Evolutionary conservation across 1,139 yeast species (phyloP).

Genomic region (Lodderomyces pseudojiufengensis): DNA sequence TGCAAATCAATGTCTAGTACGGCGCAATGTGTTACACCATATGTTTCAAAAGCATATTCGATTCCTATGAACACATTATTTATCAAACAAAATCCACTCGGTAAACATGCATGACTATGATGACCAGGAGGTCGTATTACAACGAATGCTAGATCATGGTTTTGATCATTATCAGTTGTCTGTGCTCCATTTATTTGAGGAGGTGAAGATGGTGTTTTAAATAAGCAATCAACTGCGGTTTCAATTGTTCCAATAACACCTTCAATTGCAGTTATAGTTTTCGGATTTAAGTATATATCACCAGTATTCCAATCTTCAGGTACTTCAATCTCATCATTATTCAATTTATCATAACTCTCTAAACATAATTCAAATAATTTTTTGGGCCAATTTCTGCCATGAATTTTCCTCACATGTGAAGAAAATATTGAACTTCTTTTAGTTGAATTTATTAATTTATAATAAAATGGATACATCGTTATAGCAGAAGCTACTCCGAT

Average conservation of each 20-base stretch:
- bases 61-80: slow-evolving; percentile 82
- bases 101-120: slow-evolving; percentile 80
- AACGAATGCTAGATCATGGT: slow-evolving; percentile 60
- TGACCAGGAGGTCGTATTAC: slow-evolving; percentile 86
- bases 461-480: slow-evolving; percentile 63
- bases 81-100: slow-evolving; percentile 83
- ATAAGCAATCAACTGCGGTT: slow-evolving; percentile 62
- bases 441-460: slow-evolving; percentile 48
- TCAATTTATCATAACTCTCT: slow-evolving; percentile 54
- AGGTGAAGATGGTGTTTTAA: slow-evolving; percentile 17
- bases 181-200: slow-evolving; percentile 1
- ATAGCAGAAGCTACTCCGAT: slow-evolving; percentile 77
- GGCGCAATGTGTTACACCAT: slow-evolving; percentile 76
- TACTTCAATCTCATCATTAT: slow-evolving; percentile 61
- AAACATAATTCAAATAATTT: slow-evolving; percentile 57
- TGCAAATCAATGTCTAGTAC: slow-evolving; percentile 82
- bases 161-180: slow-evolving; percentile 17
- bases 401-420: slow-evolving; percentile 68
- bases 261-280: slow-evolving; percentile 67
- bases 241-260: slow-evolving; percentile 82
- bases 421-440: slow-evolving; percentile 46
- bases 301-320: slow-evolving; percentile 84
- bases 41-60: slow-evolving; percentile 66
- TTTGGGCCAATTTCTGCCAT: slow-evolving; percentile 72
- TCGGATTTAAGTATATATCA: slow-evolving; percentile 70